Percentiles rank a stretch among this genome's conserved stretches.
Evolutionary conservation across 2,329 filamentous ascomycete genomes (phyloP).

Genomic region (Herpotrichia juniperi): DNA sequence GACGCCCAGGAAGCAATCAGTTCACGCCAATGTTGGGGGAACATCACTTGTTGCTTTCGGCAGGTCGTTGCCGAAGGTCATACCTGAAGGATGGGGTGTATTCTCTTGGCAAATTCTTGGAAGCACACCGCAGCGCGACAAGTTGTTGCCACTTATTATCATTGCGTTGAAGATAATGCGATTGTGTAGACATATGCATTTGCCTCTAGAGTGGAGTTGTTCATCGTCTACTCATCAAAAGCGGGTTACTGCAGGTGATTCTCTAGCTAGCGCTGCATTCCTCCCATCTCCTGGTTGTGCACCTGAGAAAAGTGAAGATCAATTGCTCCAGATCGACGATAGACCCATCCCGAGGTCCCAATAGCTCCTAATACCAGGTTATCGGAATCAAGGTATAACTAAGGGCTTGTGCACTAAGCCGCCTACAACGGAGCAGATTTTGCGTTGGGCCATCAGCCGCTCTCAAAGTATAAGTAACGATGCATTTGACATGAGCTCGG

Average conservation of each 20-base stretch:
- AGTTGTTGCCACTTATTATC: not conserved
- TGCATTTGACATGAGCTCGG: too few relatives aligned
- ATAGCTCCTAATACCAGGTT: too few relatives aligned
- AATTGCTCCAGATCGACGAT: too few relatives aligned
- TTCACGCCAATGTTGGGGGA: constrained; percentile 26
- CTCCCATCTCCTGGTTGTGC: not conserved
- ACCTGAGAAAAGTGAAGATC: too few relatives aligned
- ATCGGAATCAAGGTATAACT: too few relatives aligned
- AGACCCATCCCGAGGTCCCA: too few relatives aligned
- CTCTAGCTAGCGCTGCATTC: not conserved
- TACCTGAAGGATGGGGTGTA: constrained; percentile 1
- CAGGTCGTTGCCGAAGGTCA: constrained; percentile 23
- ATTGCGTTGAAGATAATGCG: not conserved
- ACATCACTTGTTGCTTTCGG: not conserved
- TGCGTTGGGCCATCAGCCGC: too few relatives aligned
- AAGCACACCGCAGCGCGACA: not conserved
- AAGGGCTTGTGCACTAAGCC: too few relatives aligned
- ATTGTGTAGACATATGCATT: not conserved
- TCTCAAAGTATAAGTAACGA: too few relatives aligned
- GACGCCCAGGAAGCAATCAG: constrained; percentile 18
- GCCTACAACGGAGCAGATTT: too few relatives aligned
- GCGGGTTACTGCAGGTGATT: not conserved
- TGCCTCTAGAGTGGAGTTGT: not conserved
- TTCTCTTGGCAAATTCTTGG: not conserved
- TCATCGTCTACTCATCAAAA: not conserved